Conservation (phyloP, 768 basidiomycete species). For the Tricholoma saponaceum region DNA sequence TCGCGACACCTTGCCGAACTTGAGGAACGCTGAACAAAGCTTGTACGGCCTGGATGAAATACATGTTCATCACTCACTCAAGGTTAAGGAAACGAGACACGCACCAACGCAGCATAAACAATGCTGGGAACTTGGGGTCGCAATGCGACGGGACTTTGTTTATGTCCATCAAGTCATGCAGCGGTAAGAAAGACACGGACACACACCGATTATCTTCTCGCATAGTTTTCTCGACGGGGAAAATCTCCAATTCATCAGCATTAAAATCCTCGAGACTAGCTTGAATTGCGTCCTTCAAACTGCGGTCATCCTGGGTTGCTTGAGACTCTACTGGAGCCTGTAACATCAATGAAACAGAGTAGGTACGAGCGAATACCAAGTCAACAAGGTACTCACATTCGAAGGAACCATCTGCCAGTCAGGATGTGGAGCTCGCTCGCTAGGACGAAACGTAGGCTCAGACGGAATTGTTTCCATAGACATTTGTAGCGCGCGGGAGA, state of each 20-base stretch:
- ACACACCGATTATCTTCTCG: conserved; percentile 58
- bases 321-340: conserved; percentile 29
- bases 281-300: conserved; percentile 66
- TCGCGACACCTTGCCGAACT: conserved; percentile 44
- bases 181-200: background rate
- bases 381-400: conserved; percentile 39
- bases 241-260: conserved; percentile 46
- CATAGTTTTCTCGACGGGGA: conserved; percentile 47
- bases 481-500: conserved; percentile 48
- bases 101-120: conserved; percentile 58
- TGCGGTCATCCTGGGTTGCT: conserved; percentile 53
- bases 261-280: conserved; percentile 59
- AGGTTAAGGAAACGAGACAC: conserved; percentile 10
- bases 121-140: conserved; percentile 50
- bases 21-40: conserved; percentile 70
- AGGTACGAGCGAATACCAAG: background rate
- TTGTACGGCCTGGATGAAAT: conserved; percentile 39
- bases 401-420: conserved; percentile 70
- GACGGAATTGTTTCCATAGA: conserved; percentile 40
- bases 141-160: conserved; percentile 64
- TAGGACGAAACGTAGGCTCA: conserved; percentile 50
- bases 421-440: conserved; percentile 56
- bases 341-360: conserved; percentile 6
- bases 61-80: background rate
- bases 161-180: background rate